A percentile compares a stretch with the other conserved stretches of the same genome.
phyloP scores from a whole-genome alignment of 1,284 basidiomycete species.

The Rhodotorula sp. region DNA sequence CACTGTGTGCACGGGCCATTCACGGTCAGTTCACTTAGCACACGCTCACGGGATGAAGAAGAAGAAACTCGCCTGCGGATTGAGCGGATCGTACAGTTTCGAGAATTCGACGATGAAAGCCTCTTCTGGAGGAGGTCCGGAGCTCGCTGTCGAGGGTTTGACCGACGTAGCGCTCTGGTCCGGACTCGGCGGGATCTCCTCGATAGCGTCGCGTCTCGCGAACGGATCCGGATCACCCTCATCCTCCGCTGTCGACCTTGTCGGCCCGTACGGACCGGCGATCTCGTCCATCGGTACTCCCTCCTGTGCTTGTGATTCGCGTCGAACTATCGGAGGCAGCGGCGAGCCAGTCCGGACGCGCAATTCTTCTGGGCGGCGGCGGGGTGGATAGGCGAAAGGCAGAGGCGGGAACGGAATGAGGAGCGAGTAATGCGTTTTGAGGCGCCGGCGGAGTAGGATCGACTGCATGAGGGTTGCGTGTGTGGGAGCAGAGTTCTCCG shows the following conservation, averaged over 20 bases:
- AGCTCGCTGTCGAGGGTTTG: not conserved
- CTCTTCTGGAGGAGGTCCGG: not conserved
- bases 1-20: not conserved
- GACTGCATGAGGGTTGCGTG: conserved; percentile 6
- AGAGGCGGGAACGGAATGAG: not conserved
- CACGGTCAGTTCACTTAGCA: not conserved
- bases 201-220: not conserved
- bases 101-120: conserved; percentile 2
- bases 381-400: not conserved
- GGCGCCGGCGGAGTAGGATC: conserved; percentile 1
- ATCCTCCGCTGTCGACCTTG: not conserved
- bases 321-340: not conserved
- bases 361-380: not conserved
- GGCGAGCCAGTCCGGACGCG: not conserved
- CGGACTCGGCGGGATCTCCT: not conserved
- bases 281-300: not conserved
- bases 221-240: not conserved
- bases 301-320: not conserved
- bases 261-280: not conserved
- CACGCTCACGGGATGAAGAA: not conserved
- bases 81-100: conserved; percentile 2
- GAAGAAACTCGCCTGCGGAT: conserved; percentile 3
- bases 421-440: not conserved
- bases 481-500: not conserved
- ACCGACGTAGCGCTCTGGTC: too few relatives aligned